phyloP scores from a whole-genome alignment of 306 rosid species.

The Gastrolobium villosum region DNA sequence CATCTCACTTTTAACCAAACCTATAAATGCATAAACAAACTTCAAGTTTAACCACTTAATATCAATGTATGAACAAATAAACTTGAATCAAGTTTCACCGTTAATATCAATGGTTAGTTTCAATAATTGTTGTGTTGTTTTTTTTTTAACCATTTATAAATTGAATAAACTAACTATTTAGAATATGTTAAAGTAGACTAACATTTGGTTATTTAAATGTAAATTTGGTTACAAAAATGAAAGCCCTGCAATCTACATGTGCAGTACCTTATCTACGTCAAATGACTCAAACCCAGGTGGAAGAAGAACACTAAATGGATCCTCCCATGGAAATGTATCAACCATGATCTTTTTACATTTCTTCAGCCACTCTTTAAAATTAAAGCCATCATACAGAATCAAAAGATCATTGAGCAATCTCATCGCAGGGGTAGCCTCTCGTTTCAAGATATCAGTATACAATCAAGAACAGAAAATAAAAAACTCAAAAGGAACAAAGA shows the following conservation, averaged over 20 bases:
- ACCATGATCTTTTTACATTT: constrained; percentile 78
- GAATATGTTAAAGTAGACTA: constrained; percentile 25
- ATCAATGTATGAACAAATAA: not conserved
- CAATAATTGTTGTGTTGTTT: not conserved
- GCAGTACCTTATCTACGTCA: constrained; percentile 81
- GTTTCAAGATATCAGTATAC: constrained; percentile 90
- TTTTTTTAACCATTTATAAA: not conserved
- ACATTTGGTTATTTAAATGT: constrained; percentile 21
- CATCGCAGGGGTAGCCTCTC: constrained; percentile 92
- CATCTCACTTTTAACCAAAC: constrained; percentile 34
- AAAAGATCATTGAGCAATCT: constrained; percentile 90
- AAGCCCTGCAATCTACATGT: constrained; percentile 20
- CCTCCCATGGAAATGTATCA: constrained; percentile 85
- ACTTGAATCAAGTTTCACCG: not conserved
- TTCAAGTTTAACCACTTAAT: not conserved
- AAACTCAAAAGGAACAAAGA: constrained; percentile 12
- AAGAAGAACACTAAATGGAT: constrained; percentile 91
- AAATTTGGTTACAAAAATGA: constrained; percentile 2
- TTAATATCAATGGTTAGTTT: constrained; percentile 16
- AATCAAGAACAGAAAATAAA: constrained; percentile 20
- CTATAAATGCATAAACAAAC: not conserved
- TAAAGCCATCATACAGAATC: constrained; percentile 79
- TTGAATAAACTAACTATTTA: not conserved
- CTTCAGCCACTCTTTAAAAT: constrained; percentile 81
- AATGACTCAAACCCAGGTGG: constrained; percentile 79